Evolutionary conservation across 805 yeast genomes (phyloP).

Genomic region (Candida hungchunana): DNA sequence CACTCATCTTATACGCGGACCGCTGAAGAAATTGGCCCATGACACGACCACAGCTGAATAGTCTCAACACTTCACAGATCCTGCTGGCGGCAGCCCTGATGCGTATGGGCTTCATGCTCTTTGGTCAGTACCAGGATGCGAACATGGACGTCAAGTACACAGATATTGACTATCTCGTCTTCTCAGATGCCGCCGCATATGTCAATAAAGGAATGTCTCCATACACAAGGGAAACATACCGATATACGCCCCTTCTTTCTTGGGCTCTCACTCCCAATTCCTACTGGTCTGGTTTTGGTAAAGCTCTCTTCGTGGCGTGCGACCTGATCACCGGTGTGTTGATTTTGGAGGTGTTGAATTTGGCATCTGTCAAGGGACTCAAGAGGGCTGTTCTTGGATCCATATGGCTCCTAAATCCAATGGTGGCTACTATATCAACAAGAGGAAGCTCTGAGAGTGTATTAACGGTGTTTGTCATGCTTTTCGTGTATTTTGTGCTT

Average conservation of each 20-base stretch:
- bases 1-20: too few species aligned
- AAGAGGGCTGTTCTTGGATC: slow-evolving; percentile 44
- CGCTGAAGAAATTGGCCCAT: not conserved
- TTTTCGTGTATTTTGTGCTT: slow-evolving; percentile 46
- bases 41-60: not conserved
- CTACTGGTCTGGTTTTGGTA: slow-evolving; percentile 63
- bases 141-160: slow-evolving; percentile 80
- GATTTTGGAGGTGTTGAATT: slow-evolving; percentile 39
- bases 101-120: slow-evolving; percentile 62
- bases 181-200: slow-evolving; percentile 84
- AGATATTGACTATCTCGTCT: slow-evolving; percentile 91
- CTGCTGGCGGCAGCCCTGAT: slow-evolving; percentile 27
- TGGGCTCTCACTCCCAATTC: slow-evolving; percentile 77
- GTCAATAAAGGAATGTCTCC: slow-evolving; percentile 62
- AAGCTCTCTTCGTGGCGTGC: slow-evolving; percentile 66
- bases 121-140: slow-evolving; percentile 85
- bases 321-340: slow-evolving; percentile 80
- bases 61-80: slow-evolving; percentile 3
- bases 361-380: slow-evolving; percentile 19
- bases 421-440: slow-evolving; percentile 90
- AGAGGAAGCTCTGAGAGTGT: slow-evolving; percentile 93
- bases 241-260: slow-evolving; percentile 89
- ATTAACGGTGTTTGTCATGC: slow-evolving; percentile 70
- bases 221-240: slow-evolving; percentile 77
- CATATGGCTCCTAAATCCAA: slow-evolving; percentile 89